Evolutionary conservation across 1,284 basidiomycete genomes (phyloP), one percentile per base, ranked within the genome.

Genomic region (Trametes hirsuta): DNA sequence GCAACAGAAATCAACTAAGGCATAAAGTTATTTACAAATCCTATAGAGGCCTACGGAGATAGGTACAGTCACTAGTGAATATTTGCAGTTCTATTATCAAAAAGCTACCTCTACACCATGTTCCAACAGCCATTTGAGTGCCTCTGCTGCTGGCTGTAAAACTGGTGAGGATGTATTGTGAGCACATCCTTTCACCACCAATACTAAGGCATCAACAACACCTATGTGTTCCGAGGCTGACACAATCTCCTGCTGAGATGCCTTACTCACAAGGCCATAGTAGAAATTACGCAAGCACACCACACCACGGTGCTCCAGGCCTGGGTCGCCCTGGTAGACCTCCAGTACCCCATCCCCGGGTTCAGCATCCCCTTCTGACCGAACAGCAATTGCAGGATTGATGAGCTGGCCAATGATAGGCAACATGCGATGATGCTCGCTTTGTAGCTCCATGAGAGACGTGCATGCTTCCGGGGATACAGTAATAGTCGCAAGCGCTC

Each of bases 401-500:
- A 93, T 81, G 52, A 93, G 80, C 58, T 83, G 83, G 0, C 82
- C 82, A 42, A 94, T 74, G 34, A 89, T 83, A 11, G 80, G 75
- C 34, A 93, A 77, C 5, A 84, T 82, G 18, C 82, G 81, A 63
- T 84, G 83, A 37, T 77, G 80, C 66, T 88, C 88, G 47, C 70
- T 73, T 69, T 90, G 85, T n/a, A 90, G 80, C 42, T 79, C 75
- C n/a, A 88, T 71, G 12, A 95, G 76, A 2, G 80, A 75, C 6
- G 74, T 69, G 69, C 91, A 93, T 4, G 85, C 86, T n/a, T 75
- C 76, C 0, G 79, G 78, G 2, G 87, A 83, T n/a, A 77, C 76
- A 2, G 89, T 90, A 55, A 97, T 75, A 42, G 87, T 88, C 3
- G 95, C 94, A 41, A 97, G 77, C 2, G 94, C 90, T 9, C 94